Conservation (phyloP, 306 rosid species). For the Dalbergia cultrata region DNA sequence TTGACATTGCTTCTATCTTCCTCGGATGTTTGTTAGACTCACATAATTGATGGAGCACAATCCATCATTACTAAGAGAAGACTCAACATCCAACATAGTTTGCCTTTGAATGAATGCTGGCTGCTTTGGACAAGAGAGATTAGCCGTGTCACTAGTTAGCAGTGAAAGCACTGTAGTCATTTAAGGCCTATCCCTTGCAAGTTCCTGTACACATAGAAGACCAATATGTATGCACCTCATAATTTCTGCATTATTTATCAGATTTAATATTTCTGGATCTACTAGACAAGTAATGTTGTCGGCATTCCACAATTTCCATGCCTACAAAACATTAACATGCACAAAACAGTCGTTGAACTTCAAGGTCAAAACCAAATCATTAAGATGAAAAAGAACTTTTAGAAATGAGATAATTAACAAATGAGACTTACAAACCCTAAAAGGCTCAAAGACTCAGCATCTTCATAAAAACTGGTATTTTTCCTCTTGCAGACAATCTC, state of each 20-base stretch:
- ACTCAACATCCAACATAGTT: neutral
- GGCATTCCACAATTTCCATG: conserved; percentile 22
- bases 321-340: conserved; percentile 11
- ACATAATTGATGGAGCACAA: conserved; percentile 11
- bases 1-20: neutral
- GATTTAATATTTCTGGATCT: conserved; percentile 32
- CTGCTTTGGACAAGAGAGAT: conserved; percentile 21
- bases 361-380: neutral
- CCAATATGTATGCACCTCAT: conserved; percentile 25
- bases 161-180: conserved; percentile 20
- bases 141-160: conserved; percentile 24
- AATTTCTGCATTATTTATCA: neutral
- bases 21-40: neutral
- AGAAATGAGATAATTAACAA: too few species aligned
- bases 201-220: conserved; percentile 29
- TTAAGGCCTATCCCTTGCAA: conserved; percentile 21
- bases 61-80: neutral
- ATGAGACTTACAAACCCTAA: neutral
- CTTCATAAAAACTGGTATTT: neutral
- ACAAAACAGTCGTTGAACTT: too few species aligned
- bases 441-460: neutral
- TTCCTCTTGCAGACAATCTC: neutral
- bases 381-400: neutral
- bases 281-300: neutral
- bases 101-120: conserved; percentile 15